phyloP scores from a whole-genome alignment of 2,329 filamentous ascomycete genomes.

The Phaeophleospora eucalypticola region DNA sequence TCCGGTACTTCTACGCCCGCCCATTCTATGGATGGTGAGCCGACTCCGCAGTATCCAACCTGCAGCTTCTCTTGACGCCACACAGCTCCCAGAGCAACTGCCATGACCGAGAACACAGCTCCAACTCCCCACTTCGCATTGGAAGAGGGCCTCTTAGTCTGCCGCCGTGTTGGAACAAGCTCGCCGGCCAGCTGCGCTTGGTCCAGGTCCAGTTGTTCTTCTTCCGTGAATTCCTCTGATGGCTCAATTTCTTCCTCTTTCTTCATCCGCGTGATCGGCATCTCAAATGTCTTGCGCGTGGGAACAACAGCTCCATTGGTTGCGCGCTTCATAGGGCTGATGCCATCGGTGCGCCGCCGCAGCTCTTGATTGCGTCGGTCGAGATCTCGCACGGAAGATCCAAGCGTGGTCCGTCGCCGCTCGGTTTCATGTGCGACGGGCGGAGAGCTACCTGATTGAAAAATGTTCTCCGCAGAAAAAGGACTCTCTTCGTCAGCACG shows the following conservation, averaged over 20 bases:
- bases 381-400: constrained; percentile 34
- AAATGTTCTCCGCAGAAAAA: constrained; percentile 88
- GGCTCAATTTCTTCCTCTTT: constrained; percentile 57
- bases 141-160: constrained; percentile 42
- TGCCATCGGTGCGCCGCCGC: constrained; percentile 42
- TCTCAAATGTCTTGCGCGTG: constrained; percentile 56
- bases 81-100: constrained; percentile 71
- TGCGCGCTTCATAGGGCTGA: constrained; percentile 44
- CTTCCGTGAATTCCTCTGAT: constrained; percentile 90
- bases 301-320: constrained; percentile 53
- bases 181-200: constrained; percentile 54
- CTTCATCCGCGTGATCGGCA: constrained; percentile 47
- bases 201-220: constrained; percentile 78
- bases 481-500: constrained; percentile 53
- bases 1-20: constrained; percentile 66
- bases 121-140: constrained; percentile 60
- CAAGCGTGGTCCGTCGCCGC: constrained; percentile 51
- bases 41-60: constrained; percentile 90
- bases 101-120: constrained; percentile 64
- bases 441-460: constrained; percentile 53
- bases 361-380: constrained; percentile 41
- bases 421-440: constrained; percentile 54
- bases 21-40: constrained; percentile 55
- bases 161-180: constrained; percentile 41
- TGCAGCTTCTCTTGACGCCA: constrained; percentile 95